Conservation (phyloP, 2,329 filamentous ascomycete species). For the Thermoascus crustaceus region DNA sequence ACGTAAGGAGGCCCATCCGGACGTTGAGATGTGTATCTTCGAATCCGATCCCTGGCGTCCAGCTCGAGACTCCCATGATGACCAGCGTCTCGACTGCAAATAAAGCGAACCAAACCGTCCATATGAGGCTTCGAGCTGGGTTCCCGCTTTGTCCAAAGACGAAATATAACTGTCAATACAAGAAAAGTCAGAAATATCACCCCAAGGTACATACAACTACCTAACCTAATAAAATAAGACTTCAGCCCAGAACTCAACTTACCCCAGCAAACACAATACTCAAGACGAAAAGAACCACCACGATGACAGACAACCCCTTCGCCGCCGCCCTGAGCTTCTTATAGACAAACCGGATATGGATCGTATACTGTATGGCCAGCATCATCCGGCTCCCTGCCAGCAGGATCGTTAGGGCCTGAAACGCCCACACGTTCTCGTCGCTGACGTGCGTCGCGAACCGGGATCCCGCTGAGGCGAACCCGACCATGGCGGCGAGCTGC, state of each 20-base stretch:
- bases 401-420: constrained; percentile 34
- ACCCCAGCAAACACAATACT: constrained; percentile 23
- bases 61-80: constrained; percentile 47
- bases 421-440: constrained; percentile 36
- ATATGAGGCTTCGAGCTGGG: constrained; percentile 26
- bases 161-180: constrained; percentile 25
- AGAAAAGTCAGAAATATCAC: too few relatives aligned
- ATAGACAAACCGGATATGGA: constrained; percentile 24
- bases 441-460: constrained; percentile 35
- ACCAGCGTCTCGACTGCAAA: constrained; percentile 46
- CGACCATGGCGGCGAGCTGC: constrained; percentile 58
- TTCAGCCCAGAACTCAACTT: constrained; percentile 4
- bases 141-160: constrained; percentile 18
- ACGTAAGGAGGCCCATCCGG: constrained; percentile 54
- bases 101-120: constrained; percentile 49
- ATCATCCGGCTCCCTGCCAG: constrained; percentile 48
- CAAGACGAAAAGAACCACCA: constrained; percentile 19
- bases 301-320: constrained; percentile 22
- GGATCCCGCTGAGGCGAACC: constrained; percentile 53
- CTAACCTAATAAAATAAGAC: neutral
- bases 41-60: constrained; percentile 52
- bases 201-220: too few relatives aligned
- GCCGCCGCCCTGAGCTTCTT: constrained; percentile 18
- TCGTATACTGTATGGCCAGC: constrained; percentile 47
- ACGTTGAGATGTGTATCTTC: constrained; percentile 56